phyloP scores from a whole-genome alignment of 352 stramenopile genomes.

The Phytophthora niederhauseri region DNA sequence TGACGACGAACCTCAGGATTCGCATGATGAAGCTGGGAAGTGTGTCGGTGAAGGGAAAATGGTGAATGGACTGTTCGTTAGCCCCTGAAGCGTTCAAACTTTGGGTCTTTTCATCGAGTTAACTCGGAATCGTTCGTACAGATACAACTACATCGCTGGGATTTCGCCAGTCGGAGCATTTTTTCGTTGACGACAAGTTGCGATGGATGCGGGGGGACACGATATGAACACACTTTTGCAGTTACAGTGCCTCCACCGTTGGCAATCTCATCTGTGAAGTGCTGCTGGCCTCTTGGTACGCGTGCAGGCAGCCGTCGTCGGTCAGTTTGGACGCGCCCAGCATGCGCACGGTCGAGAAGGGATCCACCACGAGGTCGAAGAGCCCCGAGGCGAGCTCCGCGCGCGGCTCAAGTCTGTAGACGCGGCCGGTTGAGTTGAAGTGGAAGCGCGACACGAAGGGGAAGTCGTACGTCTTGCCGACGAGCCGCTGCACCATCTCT shows the following conservation, averaged over 20 bases:
- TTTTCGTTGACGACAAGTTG: background rate
- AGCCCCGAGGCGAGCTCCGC: slow-evolving; percentile 56
- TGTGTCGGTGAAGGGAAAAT: background rate
- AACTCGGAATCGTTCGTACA: slow-evolving; percentile 1
- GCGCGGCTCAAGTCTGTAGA: slow-evolving; percentile 58
- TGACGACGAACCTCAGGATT: background rate
- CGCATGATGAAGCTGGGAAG: background rate
- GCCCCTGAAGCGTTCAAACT: background rate
- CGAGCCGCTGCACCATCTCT: slow-evolving; percentile 61
- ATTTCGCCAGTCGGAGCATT: background rate
- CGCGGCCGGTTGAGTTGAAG: slow-evolving; percentile 53
- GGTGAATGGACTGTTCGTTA: background rate
- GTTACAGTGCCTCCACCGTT: background rate
- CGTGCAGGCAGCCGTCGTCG: slow-evolving; percentile 57
- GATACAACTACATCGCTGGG: background rate
- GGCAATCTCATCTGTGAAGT: background rate
- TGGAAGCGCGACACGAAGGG: slow-evolving; percentile 61
- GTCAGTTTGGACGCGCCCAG: slow-evolving; percentile 57
- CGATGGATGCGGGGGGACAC: background rate
- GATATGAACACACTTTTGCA: background rate
- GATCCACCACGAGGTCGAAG: slow-evolving; percentile 58
- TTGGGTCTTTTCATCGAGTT: background rate
- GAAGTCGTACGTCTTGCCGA: slow-evolving; percentile 65
- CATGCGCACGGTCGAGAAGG: slow-evolving; percentile 61
- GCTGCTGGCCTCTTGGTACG: slow-evolving; percentile 32